Base-by-base conservation (phyloP, 176 grass and related monocot genomes). In the Calamus simplicifolius region DNA sequence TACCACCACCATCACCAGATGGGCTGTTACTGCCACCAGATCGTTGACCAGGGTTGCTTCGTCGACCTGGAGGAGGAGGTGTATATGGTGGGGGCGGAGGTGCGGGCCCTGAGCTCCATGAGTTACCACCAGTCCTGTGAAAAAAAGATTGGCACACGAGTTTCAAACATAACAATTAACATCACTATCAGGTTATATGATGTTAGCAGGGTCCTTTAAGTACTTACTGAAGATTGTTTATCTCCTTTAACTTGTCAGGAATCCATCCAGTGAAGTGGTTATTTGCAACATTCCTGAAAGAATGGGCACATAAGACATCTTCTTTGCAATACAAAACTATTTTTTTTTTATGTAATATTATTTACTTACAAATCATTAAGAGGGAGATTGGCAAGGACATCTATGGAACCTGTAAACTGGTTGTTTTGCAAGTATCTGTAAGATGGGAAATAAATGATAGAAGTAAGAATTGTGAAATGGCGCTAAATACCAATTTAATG, bases 201-300 rank as follows among this genome's bases (percentile, higher is more conserved):
- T 43, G 35, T 43, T 3, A 43, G 8, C 35, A 43, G 35, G 35
- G 35, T 43, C 18, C n/a, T 48, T 50, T 58, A 35, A 78, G 28
- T 58, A 90, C 93, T 88, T 71, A 97, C 93, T 83, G 75, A 72
- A 97, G 66, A 74, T 66, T 97, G 30, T 97, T 97, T 85, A 97
- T 97, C 59, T 80, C 83, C 74, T 82, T 97, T 52, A 97, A 72
- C 54, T 85, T 81, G 69, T 67, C 74, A 73, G 93, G 93, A 77
- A 97, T 91, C 93, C 93, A 97, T 50, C 93, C 93, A 63, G 84
- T 97, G 73, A 97, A 97, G 51, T 3, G 81, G 51, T 97, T 97
- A 75, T 71, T 97, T 67, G 66, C 83, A 65, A 97, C 58, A 74
- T 97, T 97, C 80, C 93, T 97, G 69, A 6, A 88, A 73, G 28